Base-by-base conservation (phyloP, 2,329 filamentous ascomycete species). In the Geosmithia putterillii region DNA sequence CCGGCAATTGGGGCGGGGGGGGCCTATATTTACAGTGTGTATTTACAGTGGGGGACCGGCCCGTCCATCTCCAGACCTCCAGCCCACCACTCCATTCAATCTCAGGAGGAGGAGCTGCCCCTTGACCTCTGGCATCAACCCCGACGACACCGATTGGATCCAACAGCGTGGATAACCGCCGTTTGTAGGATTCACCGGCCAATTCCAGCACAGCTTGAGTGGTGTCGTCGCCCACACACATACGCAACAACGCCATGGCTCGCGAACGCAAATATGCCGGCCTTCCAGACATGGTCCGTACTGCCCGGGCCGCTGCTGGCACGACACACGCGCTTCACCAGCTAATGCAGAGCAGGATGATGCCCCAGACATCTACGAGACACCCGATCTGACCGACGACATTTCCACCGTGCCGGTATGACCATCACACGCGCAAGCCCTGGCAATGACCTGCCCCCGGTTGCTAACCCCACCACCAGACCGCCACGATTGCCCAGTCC, bases 341-440 rank as follows among this genome's bases (percentile, higher is more conserved):
- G 39, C 41, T 48, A 48, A 58, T 50, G 21, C 43, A 39, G 19
- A 20, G 43, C 51, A 94, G 85, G 89, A 95, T 65, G 84, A 83
- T 44, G 88, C 89, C 22, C 89, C 89, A 51, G 92, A 96, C 57
- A 86, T 95, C 55, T 96, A 95, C 70, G 90, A 96, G 65, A 96
- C 92, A 15, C 89, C 90, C 51, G 89, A 94, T 44, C 70, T 95
- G 51, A 90, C 84, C 45, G 87, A 95, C 57, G 89, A 94, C 62
- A 84, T 79, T 49, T 94, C 88, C 19, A 95, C 88, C 40, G 68
- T 88, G 45, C 85, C 81, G 44, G 86, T 90, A 67, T 62, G 76
- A 22, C n/a, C 32, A n/a, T n/a, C n/a, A n/a, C n/a, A n/a, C n/a
- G n/a, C n/a, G n/a, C n/a, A n/a, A n/a, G n/a, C n/a, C n/a, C n/a